A percentile compares a stretch with the other conserved stretches of the same genome.
These are phyloP conservation scores for Suhomyces vadensis DNA, from an alignment of 805 yeast genomes.

Conservation along the genomic window DNA sequence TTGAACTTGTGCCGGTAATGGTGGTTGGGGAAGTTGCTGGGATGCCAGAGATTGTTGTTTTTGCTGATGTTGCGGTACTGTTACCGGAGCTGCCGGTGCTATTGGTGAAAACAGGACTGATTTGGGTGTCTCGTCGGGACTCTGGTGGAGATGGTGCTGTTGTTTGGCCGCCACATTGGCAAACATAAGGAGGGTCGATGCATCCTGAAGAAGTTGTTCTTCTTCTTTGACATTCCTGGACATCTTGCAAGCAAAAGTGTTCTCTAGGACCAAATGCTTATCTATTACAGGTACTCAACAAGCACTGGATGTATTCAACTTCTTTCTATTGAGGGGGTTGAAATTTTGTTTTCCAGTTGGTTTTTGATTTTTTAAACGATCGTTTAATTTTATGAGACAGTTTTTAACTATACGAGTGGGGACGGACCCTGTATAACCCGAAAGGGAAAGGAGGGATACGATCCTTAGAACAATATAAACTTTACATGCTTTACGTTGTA, in stretches of 20 bases:
- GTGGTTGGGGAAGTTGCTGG: neutral
- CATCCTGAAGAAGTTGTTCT: constrained; percentile 54
- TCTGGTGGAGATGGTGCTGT: constrained; percentile 23
- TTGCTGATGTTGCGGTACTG: constrained; percentile 2
- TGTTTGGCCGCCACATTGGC: constrained; percentile 55
- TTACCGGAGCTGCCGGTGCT: neutral
- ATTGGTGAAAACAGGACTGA: neutral
- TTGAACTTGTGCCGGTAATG: neutral
- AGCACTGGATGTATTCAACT: neutral
- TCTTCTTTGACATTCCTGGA: constrained; percentile 23
- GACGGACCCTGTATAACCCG: too few relatives aligned
- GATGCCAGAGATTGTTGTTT: neutral
- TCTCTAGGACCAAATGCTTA: too few relatives aligned
- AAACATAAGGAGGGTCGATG: constrained; percentile 61
- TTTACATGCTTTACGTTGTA: neutral
- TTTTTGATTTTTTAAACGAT: constrained; percentile 6
- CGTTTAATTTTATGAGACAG: constrained; percentile 4
- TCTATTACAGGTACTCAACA: too few relatives aligned
- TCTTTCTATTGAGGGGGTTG: neutral
- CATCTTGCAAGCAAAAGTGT: too few relatives aligned
- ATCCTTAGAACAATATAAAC: too few relatives aligned
- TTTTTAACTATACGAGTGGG: neutral
- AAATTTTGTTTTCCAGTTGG: constrained; percentile 2
- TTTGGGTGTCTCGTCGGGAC: constrained; percentile 1
- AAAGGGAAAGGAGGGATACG: too few relatives aligned